These are phyloP conservation scores for Prunus padus DNA, from an alignment of 306 rosid genomes.

Conservation along the genomic window DNA sequence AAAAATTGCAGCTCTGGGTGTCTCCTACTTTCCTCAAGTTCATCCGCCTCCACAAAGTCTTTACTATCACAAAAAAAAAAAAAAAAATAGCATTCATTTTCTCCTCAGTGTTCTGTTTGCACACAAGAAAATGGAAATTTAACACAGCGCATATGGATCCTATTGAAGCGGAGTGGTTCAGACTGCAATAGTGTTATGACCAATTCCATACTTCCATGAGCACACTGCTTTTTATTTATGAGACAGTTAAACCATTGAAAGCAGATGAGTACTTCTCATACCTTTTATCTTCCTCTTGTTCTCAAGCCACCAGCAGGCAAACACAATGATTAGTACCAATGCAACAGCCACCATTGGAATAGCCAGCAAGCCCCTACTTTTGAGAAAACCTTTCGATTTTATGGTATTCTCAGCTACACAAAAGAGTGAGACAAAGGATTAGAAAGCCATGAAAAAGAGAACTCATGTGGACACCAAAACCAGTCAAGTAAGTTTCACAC, in stretches of 20 bases:
- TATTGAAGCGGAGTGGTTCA: no score
- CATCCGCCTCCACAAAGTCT: no score
- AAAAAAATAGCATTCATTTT: background rate
- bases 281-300: conserved; percentile 1
- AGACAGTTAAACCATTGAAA: background rate
- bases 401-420: conserved; percentile 4
- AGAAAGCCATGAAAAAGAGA: background rate
- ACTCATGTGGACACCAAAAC: background rate
- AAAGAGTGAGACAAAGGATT: background rate
- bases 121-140: no score
- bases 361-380: background rate
- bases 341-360: background rate
- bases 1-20: no score
- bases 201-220: background rate
- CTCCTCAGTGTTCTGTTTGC: background rate
- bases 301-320: conserved; percentile 6
- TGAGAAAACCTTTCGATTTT: background rate
- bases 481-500: background rate
- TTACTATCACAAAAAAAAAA: no score
- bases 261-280: background rate
- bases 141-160: no score
- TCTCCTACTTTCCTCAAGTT: no score
- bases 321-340: conserved; percentile 1
- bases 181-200: no score
- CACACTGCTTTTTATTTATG: no score